Base-by-base conservation (phyloP, 805 yeast genomes). In the Komagataella populi region DNA sequence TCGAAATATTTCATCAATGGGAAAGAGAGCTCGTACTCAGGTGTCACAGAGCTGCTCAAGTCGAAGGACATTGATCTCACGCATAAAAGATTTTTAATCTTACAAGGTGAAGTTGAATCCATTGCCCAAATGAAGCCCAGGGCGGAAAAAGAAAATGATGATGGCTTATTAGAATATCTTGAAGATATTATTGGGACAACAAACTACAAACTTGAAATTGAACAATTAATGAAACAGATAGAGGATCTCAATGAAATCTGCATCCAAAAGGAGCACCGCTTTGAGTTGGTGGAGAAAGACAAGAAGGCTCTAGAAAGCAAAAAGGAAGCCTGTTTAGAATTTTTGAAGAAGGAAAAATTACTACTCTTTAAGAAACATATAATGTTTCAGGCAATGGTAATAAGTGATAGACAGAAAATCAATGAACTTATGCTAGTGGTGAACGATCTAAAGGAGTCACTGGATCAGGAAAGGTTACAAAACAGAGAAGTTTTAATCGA, bases 71-170 rank as follows among this genome's bases (percentile, higher is more conserved):
- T 93, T 53, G 99, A 93, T 65, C 72, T 93, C 55, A 95, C 90
- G 57, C 99, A 93, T 66, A 93, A 93, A 63, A 74, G 99, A 58
- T 93, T 93, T 60, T 73, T 93, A 58, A 95, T 93, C 62, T 70
- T 93, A 47, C 99, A 93, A 68, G 99, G 99, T 63, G 99, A 93
- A 64, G 99, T 93, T 46, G 99, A 93, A 69, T 84, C 90, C 56
- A 93, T 93, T 61, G 97, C 99, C 0, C 97, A 93, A 64, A 95
- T 93, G 99, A 91, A 91, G 63, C 86, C 99, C 8, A 93, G 91
- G 61, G 98, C 97, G 0, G 97, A 93, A 60, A 78, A 73, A 49
- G 96, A 87, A 50, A 80, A 80, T 56, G 98, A 91, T 59, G 98
- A 93, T 63, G 99, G 99, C 0, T 70, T 93, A 23, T 68, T 93